phyloP scores from a whole-genome alignment of 2,329 filamentous ascomycete species.

The Penicillium sp. region DNA sequence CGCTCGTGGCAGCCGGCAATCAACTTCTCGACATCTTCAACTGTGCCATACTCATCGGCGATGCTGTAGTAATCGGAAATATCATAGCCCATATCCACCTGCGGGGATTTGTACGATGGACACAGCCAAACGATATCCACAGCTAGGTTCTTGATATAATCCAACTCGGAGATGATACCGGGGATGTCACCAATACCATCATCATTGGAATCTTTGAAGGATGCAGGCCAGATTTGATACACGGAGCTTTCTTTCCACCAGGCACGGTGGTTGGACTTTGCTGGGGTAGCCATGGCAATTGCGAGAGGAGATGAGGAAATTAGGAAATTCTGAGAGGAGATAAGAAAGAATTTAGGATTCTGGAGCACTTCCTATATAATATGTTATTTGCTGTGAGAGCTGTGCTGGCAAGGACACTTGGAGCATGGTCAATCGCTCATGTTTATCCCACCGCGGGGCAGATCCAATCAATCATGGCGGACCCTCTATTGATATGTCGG shows the following conservation, averaged over 20 bases:
- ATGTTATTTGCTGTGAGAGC: neutral
- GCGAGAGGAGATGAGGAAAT: no score
- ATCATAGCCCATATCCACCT: conserved; percentile 57
- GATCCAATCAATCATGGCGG: conserved; percentile 20
- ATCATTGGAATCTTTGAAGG: conserved; percentile 53
- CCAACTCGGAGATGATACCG: conserved; percentile 63
- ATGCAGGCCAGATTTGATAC: conserved; percentile 62
- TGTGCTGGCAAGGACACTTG: conserved; percentile 7
- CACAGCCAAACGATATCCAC: conserved; percentile 61
- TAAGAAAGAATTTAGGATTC: neutral
- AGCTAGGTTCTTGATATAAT: conserved; percentile 63
- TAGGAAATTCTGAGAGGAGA: no score
- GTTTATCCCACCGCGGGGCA: conserved; percentile 25
- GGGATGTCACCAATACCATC: conserved; percentile 64
- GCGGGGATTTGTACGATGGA: conserved; percentile 54
- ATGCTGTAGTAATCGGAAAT: conserved; percentile 64
- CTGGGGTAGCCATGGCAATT: conserved; percentile 15
- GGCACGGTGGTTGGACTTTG: conserved; percentile 29
- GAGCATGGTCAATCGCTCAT: conserved; percentile 13
- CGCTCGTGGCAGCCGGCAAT: conserved; percentile 61
- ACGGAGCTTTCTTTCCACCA: conserved; percentile 62
- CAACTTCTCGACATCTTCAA: conserved; percentile 64
- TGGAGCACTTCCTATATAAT: neutral
- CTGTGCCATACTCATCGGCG: conserved; percentile 64
- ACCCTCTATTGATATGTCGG: conserved; percentile 8